Conservation (phyloP, 495 filamentous ascomycete species). For the Penicillium paxilli region DNA sequence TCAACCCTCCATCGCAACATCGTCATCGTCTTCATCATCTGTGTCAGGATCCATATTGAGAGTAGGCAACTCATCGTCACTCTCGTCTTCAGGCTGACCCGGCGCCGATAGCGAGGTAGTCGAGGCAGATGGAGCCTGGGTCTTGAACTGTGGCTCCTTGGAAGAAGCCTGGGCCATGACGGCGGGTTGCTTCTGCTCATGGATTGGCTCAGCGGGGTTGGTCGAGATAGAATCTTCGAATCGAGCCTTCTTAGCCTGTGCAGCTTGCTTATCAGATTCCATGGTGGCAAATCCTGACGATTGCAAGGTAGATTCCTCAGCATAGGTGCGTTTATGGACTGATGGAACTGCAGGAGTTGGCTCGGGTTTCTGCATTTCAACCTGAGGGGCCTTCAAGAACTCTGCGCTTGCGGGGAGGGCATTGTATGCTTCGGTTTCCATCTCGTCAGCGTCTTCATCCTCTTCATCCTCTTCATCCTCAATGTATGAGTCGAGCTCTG, state of each 20-base stretch:
- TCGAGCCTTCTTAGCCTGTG: conserved; percentile 36
- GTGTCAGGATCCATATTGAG: conserved; percentile 50
- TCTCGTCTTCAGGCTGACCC: conserved; percentile 36
- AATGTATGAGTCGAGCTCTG: conserved; percentile 26
- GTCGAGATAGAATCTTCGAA: conserved; percentile 22
- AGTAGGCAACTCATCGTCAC: conserved; percentile 50
- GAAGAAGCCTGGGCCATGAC: conserved; percentile 7
- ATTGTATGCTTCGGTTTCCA: conserved; percentile 14
- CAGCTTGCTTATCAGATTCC: conserved; percentile 7
- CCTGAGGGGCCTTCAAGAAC: conserved; percentile 27
- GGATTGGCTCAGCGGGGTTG: conserved; percentile 2
- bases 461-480: conserved; percentile 41
- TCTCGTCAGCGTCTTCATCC: conserved; percentile 47
- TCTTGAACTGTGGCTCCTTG: conserved; percentile 6
- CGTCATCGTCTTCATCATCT: conserved; percentile 43
- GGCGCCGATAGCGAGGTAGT: conserved; percentile 9
- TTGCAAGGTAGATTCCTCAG: conserved; percentile 25
- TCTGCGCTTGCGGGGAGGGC: conserved; percentile 17
- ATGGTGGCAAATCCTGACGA: neutral
- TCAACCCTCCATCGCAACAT: conserved; percentile 35
- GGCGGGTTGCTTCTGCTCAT: conserved; percentile 11
- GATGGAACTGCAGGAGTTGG: conserved; percentile 1
- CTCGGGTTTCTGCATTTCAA: conserved; percentile 19
- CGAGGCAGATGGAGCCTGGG: conserved; percentile 9
- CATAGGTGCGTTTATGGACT: conserved; percentile 36